These are phyloP conservation scores for Teunomyces pallodes DNA, from an alignment of 805 yeast species.

Conservation along the genomic window DNA sequence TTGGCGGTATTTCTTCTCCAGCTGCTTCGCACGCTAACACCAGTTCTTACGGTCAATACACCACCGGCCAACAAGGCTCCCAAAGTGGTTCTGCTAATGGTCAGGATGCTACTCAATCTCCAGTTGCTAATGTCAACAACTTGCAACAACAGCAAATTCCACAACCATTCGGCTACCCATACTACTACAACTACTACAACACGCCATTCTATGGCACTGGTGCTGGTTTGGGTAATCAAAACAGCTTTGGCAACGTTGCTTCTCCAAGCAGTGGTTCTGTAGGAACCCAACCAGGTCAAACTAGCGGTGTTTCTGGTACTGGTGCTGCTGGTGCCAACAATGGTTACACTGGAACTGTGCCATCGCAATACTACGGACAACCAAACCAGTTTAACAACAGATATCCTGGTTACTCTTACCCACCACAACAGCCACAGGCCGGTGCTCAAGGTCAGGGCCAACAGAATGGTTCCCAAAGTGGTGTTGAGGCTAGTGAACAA, in stretches of 20 bases:
- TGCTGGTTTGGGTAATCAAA: constrained; percentile 22
- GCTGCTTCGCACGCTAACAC: constrained; percentile 29
- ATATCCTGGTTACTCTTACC: constrained; percentile 29
- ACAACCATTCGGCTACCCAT: constrained; percentile 42
- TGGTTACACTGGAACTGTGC: constrained; percentile 13
- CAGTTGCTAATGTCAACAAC: constrained; percentile 23
- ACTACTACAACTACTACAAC: constrained; percentile 41
- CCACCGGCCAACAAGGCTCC: constrained; percentile 14
- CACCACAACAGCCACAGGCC: constrained; percentile 25
- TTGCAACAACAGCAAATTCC: constrained; percentile 26
- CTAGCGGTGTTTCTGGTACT: constrained; percentile 6
- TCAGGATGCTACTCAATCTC: constrained; percentile 21
- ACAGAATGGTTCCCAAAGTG: constrained; percentile 16
- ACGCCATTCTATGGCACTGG: constrained; percentile 40
- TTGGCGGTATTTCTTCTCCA: constrained; percentile 25
- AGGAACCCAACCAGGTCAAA: constrained; percentile 5
- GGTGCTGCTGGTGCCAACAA: constrained; percentile 6
- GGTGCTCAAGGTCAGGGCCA: constrained; percentile 11
- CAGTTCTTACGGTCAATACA: constrained; percentile 18
- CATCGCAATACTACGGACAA: constrained; percentile 28
- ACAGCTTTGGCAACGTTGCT: constrained; percentile 15
- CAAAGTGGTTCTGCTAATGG: constrained; percentile 15
- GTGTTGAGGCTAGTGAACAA: constrained; percentile 11
- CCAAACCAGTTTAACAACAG: constrained; percentile 28
- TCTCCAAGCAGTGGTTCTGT: constrained; percentile 13